Evolutionary conservation across 2,329 filamentous ascomycete genomes (phyloP), one percentile per base, ranked within the genome.

Genomic region (Diplodia intermedia): DNA sequence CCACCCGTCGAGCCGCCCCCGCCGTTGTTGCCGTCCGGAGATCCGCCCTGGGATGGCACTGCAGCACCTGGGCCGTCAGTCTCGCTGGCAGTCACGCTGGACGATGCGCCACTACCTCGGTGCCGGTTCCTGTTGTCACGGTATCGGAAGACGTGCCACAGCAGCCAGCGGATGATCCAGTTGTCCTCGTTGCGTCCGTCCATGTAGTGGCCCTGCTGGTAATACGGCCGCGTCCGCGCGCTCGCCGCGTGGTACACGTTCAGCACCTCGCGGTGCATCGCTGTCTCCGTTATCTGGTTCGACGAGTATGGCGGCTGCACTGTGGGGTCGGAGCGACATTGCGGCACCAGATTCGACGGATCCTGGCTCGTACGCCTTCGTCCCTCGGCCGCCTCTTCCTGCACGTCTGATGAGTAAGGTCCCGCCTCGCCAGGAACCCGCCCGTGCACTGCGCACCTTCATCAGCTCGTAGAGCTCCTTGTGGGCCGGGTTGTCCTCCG

Each of bases 121-220:
- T 69, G 65, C 50, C 70, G 56, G 38, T 70, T 69, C 68, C 82
- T 79, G 69, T 81, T 79, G 70, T 81, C 79, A 29, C 78, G 74
- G 70, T 82, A 83, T n/a, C 83, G 80, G 70, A 84, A 84, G 69
- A 82, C 81, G 71, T 84, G 83, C 82, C 82, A 85, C 6, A 85
- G 76, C 70, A 82, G 81, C 83, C 83, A 85, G n/a, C 80, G 76
- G 36, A 83, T 83, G 47, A 84, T 80, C 83, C 83, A 84, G 67
- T 84, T 85, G 70, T 81, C 80, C 70, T 83, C 79, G 53, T 79
- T 79, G 11, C 79, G 76, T 11, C 76, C 77, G 61, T 79, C 79
- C 20, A 72, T 74, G 66, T 81, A 81, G 31, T 75, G 75, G 15
- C 82, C 83, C 56, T 78, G 73, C 20, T 81, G 77, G 70, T 83